Evolutionary conservation across 2,329 filamentous ascomycete species (phyloP).

Genomic region (Sclerotinia spermophila): DNA sequence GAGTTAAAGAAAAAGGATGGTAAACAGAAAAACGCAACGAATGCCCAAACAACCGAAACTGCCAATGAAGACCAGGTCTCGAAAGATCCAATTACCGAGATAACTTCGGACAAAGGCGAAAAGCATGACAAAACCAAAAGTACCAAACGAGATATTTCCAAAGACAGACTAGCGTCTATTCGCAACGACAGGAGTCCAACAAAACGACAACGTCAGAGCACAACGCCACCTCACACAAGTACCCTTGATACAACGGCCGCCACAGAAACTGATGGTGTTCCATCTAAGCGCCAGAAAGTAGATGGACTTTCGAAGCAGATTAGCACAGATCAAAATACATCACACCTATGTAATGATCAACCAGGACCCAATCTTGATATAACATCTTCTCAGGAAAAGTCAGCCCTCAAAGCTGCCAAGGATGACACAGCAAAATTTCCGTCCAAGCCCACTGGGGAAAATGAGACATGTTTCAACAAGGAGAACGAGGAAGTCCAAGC

Average conservation of each 20-base stretch:
- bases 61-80: slow-evolving; percentile 14
- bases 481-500: slow-evolving; percentile 31
- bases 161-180: slow-evolving; percentile 48
- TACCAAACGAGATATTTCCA: slow-evolving; percentile 58
- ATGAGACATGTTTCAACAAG: slow-evolving; percentile 39
- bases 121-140: slow-evolving; percentile 53
- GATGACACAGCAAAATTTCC: background rate
- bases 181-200: slow-evolving; percentile 47
- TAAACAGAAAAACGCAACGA: slow-evolving; percentile 27
- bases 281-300: slow-evolving; percentile 55
- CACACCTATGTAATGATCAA: slow-evolving; percentile 33
- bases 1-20: slow-evolving; percentile 52
- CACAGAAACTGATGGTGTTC: slow-evolving; percentile 50
- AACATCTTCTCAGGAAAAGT: slow-evolving; percentile 25
- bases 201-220: slow-evolving; percentile 58
- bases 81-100: slow-evolving; percentile 22
- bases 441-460: background rate
- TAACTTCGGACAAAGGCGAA: slow-evolving; percentile 28
- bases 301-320: slow-evolving; percentile 38
- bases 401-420: background rate
- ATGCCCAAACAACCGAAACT: slow-evolving; percentile 21
- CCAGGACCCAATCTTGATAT: slow-evolving; percentile 25
- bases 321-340: slow-evolving; percentile 27
- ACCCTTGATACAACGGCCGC: slow-evolving; percentile 45
- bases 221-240: slow-evolving; percentile 49